Conservation (phyloP, 2,329 filamentous ascomycete species). For the Trichophyton mentagrophytes region DNA sequence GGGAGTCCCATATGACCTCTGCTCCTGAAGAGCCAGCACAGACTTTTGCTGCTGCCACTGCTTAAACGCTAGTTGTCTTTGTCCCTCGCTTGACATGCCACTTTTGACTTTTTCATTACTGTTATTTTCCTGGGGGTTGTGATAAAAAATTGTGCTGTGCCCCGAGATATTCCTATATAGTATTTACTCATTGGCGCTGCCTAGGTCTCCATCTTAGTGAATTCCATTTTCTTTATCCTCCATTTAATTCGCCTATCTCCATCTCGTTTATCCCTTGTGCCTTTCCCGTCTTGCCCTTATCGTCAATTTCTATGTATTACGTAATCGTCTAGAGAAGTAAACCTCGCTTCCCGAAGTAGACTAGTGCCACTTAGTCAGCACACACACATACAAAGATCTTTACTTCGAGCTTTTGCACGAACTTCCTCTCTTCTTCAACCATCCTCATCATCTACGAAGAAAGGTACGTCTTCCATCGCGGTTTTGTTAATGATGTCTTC, state of each 20-base stretch:
- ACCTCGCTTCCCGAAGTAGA: conserved; percentile 19
- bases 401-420: conserved; percentile 17
- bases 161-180: background rate
- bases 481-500: background rate
- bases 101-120: background rate
- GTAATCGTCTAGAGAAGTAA: background rate
- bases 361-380: conserved; percentile 29
- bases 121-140: background rate
- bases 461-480: conserved; percentile 23
- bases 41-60: conserved; percentile 21
- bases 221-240: background rate
- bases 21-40: conserved; percentile 10
- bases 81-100: background rate
- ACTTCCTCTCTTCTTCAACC: conserved; percentile 28
- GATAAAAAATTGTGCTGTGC: background rate
- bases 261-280: background rate
- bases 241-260: background rate
- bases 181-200: background rate
- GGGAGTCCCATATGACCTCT: conserved; percentile 29
- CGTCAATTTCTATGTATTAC: background rate
- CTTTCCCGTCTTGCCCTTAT: background rate
- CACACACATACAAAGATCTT: conserved; percentile 24
- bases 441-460: conserved; percentile 34
- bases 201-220: background rate
- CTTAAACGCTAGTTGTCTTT: background rate